Evolutionary conservation across 441 rosid genomes (phyloP).

Genomic region (Gossypium trilobum): DNA sequence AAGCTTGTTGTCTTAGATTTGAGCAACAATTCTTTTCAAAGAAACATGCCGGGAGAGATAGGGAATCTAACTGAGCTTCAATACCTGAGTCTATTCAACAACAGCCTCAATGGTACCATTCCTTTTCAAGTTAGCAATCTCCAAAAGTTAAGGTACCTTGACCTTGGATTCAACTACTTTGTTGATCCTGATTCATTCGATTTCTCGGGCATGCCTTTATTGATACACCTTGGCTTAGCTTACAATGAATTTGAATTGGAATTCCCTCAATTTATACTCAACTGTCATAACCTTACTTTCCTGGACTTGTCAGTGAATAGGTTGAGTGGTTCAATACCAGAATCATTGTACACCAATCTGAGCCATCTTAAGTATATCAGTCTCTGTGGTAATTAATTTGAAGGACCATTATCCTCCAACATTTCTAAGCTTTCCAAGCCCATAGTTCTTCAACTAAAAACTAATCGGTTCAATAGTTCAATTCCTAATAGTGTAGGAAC

Average conservation of each 20-base stretch:
- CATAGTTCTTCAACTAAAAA: constrained; percentile 23
- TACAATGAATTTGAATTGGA: constrained; percentile 19
- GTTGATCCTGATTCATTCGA: constrained; percentile 38
- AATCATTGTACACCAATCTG: constrained; percentile 30
- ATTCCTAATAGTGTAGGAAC: constrained; percentile 5
- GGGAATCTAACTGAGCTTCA: constrained; percentile 27
- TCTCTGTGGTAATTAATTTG: constrained; percentile 28
- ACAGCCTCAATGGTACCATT: constrained; percentile 24
- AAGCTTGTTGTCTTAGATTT: constrained; percentile 36
- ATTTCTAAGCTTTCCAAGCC: constrained; percentile 46
- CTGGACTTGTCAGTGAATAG: constrained; percentile 44
- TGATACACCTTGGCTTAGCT: constrained; percentile 38
- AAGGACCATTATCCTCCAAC: constrained; percentile 34
- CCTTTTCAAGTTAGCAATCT: constrained; percentile 40
- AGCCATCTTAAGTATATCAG: constrained; percentile 34
- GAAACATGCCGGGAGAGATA: constrained; percentile 26
- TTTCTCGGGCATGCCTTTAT: constrained; percentile 34
- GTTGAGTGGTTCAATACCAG: constrained; percentile 32
- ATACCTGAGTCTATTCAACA: constrained; percentile 21
- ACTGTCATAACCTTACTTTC: constrained; percentile 33
- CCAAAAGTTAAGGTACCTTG: constrained; percentile 31
- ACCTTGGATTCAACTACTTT: constrained; percentile 38
- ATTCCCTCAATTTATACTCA: constrained; percentile 39
- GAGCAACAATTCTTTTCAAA: constrained; percentile 27
- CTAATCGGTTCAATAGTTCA: constrained; percentile 31